Evolutionary conservation across 192 early-diverging fungal species (phyloP), one percentile per base, ranked within the genome.

Genomic region (Coemansia sp.): DNA sequence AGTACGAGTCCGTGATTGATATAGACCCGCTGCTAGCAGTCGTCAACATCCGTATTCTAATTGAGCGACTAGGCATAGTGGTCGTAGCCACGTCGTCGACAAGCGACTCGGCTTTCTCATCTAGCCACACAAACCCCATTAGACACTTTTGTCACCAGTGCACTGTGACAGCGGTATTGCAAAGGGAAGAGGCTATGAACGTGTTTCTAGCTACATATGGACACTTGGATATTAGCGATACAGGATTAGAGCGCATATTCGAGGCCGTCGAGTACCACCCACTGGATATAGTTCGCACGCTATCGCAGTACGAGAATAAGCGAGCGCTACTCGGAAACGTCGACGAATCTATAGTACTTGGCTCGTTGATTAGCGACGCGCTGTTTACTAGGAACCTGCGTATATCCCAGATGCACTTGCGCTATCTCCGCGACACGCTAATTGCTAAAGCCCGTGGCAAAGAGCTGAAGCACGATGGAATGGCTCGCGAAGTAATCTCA

Each of bases 341-440:
- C 13, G 55, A 32, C 1, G 52, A 55, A 17, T 30, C 3, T 23
- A 4, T 8, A 7, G 30, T 35, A 16, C 13, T 58, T 14, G 5
- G 5, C 6, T 58, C 55, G 55, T 4, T 33, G 7, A 72, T 77
- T 35, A 19, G 43, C 17, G 70, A 69, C 3, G 57, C 62, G 53
- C 19, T 42, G 26, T 35, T 65, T 42, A 28, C 53, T 38, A 66
- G 70, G 1, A 19, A 37, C 17, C 30, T 28, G 28, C 76, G 76
- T 0, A 47, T 73, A 14, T 37, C 70, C 5, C 57, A 72, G 13
- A 77, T 77, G 76, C 70, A 77, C 58, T 6, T 47, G 44, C 35
- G 59, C 8, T 77, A 69, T 28, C 5, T 69, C n/a, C n/a, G 58
- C 14, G n/a, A 66, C 0, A 16, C 35, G 28, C 17, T 73, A 0